These are phyloP conservation scores for Solanum medicagineum DNA, from an alignment of 257 asterid species.

Conservation along the genomic window DNA sequence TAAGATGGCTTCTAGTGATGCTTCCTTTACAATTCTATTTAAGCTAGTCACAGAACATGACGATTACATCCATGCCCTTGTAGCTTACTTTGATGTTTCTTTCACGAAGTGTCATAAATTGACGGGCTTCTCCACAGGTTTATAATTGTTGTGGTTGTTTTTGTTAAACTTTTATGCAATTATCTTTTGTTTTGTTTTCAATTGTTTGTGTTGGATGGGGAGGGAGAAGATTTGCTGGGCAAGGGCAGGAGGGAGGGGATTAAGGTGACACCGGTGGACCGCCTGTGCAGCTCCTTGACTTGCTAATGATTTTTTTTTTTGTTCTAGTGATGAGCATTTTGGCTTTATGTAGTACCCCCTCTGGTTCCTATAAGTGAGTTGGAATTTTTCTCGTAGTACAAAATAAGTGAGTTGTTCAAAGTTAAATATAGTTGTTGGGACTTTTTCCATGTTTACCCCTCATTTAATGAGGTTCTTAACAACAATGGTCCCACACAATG, in stretches of 20 bases:
- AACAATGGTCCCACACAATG: no score
- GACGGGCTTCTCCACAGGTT: slow-evolving; percentile 90
- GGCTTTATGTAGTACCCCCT: no score
- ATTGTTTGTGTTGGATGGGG: background rate
- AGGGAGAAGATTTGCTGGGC: background rate
- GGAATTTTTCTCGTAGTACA: background rate
- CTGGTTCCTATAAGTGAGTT: background rate
- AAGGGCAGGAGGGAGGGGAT: background rate
- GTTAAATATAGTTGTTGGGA: background rate
- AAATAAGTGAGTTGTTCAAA: background rate
- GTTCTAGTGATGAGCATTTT: background rate
- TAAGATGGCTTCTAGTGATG: slow-evolving; percentile 76
- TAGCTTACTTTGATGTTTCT: no score
- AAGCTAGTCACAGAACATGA: slow-evolving; percentile 89
- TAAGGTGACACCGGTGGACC: background rate
- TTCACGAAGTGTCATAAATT: slow-evolving; percentile 58
- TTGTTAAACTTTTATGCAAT: background rate
- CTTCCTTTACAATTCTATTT: slow-evolving; percentile 90
- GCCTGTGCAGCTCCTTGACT: background rate
- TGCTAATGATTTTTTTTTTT: background rate
- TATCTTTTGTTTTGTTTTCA: background rate
- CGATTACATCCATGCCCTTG: no score
- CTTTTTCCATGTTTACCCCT: background rate
- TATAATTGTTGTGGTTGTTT: background rate
- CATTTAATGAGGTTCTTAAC: background rate